Conservation (phyloP, 2,329 filamentous ascomycete genomes). For the Aureobasidium sp. region DNA sequence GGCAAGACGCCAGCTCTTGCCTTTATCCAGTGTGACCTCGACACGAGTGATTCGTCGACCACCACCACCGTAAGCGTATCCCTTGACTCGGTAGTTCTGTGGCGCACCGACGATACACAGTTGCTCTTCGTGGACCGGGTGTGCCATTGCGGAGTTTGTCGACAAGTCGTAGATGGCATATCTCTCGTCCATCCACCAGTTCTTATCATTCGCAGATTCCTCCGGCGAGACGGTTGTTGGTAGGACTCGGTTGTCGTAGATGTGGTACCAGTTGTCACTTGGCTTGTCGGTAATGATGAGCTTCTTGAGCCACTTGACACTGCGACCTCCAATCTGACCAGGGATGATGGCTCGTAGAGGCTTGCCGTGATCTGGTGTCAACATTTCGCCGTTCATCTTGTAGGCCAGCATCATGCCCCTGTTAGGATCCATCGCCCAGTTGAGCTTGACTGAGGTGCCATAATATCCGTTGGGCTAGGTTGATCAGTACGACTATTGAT, state of each 20-base stretch:
- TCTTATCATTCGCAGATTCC: conserved; percentile 61
- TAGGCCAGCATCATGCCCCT: conserved; percentile 80
- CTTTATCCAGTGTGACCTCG: conserved; percentile 76
- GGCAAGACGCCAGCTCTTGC: conserved; percentile 69
- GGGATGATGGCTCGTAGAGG: conserved; percentile 77
- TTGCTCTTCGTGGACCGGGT: conserved; percentile 68
- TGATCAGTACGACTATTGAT: conserved; percentile 52
- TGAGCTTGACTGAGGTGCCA: conserved; percentile 78
- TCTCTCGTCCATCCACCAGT: conserved; percentile 80
- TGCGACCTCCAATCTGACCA: conserved; percentile 83
- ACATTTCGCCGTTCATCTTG: conserved; percentile 78
- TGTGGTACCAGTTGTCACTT: conserved; percentile 92
- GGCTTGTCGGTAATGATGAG: conserved; percentile 69
- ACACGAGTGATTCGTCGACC: conserved; percentile 76
- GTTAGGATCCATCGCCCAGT: conserved; percentile 79
- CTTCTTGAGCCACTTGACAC: conserved; percentile 85
- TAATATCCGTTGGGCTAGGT: conserved; percentile 73
- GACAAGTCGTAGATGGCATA: conserved; percentile 92
- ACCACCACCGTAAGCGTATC: conserved; percentile 84
- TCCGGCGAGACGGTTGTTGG: conserved; percentile 82
- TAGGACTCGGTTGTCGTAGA: conserved; percentile 84
- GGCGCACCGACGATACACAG: conserved; percentile 43
- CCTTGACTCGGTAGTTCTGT: conserved; percentile 55
- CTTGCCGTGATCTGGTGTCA: conserved; percentile 78
- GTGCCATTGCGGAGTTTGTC: conserved; percentile 73